These are phyloP conservation scores for Globisporangium cylindrosporum DNA, from an alignment of 352 stramenopile species.

Conservation along the genomic window DNA sequence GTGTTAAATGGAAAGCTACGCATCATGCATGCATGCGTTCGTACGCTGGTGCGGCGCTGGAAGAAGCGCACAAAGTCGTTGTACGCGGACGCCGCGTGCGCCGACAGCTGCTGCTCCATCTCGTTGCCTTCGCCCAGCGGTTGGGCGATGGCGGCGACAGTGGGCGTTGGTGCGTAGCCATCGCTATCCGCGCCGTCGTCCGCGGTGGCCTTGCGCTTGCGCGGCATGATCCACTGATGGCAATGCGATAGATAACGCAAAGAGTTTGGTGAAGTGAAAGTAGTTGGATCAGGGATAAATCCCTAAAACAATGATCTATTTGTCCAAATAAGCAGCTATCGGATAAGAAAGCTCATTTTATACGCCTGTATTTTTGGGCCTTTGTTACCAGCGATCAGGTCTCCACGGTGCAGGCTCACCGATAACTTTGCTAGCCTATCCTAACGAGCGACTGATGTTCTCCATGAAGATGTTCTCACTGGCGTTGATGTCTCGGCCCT, in stretches of 20 bases:
- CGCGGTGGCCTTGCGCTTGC: conserved; percentile 5
- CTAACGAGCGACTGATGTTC: too few relatives aligned
- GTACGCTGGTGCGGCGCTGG: conserved; percentile 56
- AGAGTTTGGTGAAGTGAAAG: not conserved
- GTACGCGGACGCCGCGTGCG: conserved; percentile 53
- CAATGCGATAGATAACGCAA: not conserved
- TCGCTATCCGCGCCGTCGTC: not conserved
- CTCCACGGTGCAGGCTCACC: too few relatives aligned
- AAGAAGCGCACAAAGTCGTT: conserved; percentile 70
- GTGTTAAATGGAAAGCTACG: not conserved
- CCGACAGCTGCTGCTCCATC: conserved; percentile 76
- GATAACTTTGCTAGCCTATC: too few relatives aligned
- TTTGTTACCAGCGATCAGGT: too few relatives aligned
- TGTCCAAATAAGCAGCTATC: too few relatives aligned
- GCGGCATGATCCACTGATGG: conserved; percentile 3
- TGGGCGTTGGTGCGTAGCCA: not conserved
- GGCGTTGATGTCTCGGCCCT: too few relatives aligned
- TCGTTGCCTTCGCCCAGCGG: conserved; percentile 30
- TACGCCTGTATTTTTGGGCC: too few relatives aligned
- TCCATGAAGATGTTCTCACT: too few relatives aligned
- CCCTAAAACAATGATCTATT: too few relatives aligned
- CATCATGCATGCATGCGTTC: conserved; percentile 8
- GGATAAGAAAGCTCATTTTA: too few relatives aligned
- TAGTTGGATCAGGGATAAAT: too few relatives aligned
- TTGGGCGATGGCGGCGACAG: not conserved